These are phyloP conservation scores for Aspergillus vadensis DNA, from an alignment of 2,329 filamentous ascomycete species.

Conservation along the genomic window DNA sequence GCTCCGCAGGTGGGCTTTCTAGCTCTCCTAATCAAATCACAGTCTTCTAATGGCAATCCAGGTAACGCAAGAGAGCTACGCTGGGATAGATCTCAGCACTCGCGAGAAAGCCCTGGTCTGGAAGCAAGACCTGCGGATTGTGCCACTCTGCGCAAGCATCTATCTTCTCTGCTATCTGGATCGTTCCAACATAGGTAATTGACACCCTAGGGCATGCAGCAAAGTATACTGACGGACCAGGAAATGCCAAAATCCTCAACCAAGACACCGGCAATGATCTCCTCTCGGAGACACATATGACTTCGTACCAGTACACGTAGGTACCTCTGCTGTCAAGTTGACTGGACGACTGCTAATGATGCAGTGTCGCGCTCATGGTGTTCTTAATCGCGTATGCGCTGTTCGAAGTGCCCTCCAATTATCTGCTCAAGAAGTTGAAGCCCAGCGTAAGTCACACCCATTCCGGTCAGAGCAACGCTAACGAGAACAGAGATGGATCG, in stretches of 20 bases:
- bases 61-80: neutral
- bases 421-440: slow-evolving; percentile 51
- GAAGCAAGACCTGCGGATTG: slow-evolving; percentile 65
- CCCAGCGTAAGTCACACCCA: slow-evolving; percentile 39
- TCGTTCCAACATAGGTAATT: slow-evolving; percentile 64
- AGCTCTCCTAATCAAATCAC: neutral
- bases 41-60: neutral
- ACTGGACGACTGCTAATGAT: slow-evolving; percentile 1
- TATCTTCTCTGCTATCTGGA: slow-evolving; percentile 71
- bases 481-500: slow-evolving; percentile 47
- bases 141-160: slow-evolving; percentile 64
- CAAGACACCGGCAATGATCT: slow-evolving; percentile 62
- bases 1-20: slow-evolving; percentile 7
- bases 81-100: slow-evolving; percentile 15
- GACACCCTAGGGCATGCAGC: too few relatives aligned
- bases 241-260: slow-evolving; percentile 68
- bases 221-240: slow-evolving; percentile 23
- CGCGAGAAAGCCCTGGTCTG: slow-evolving; percentile 47
- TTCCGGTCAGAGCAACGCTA: neutral
- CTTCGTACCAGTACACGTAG: slow-evolving; percentile 61
- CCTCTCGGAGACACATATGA: slow-evolving; percentile 63
- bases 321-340: slow-evolving; percentile 11
- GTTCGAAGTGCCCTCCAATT: slow-evolving; percentile 54
- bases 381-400: slow-evolving; percentile 53
- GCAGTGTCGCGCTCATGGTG: slow-evolving; percentile 49